Evolutionary conservation across 2,329 filamentous ascomycete genomes (phyloP).

Genomic region (Calonectria crousiana): DNA sequence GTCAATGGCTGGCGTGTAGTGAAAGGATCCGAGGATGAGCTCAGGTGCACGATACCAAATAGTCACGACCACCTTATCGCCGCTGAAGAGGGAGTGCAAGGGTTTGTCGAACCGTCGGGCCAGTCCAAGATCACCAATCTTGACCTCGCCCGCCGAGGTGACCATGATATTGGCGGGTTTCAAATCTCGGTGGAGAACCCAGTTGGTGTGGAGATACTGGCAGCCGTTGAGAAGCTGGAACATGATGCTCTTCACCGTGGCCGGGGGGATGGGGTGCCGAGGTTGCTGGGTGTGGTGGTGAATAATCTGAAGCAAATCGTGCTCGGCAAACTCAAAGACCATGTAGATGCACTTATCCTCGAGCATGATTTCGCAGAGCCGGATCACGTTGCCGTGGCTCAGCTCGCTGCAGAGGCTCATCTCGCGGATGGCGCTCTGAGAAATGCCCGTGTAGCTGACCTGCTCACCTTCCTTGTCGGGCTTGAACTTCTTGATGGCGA

Average conservation of each 20-base stretch:
- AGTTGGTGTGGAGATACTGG: constrained; percentile 94
- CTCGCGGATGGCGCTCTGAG: constrained; percentile 95
- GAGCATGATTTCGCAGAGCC: constrained; percentile 92
- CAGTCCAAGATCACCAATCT: constrained; percentile 93
- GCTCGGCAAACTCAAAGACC: constrained; percentile 99
- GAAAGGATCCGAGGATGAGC: constrained; percentile 89
- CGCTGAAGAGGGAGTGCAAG: constrained; percentile 88
- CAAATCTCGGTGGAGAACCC: constrained; percentile 96
- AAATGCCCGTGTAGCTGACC: constrained; percentile 95
- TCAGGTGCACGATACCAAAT: constrained; percentile 99
- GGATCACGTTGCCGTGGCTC: constrained; percentile 88
- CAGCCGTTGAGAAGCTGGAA: constrained; percentile 96
- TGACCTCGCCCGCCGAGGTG: constrained; percentile 88
- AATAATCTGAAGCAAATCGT: constrained; percentile 97
- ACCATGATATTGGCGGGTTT: constrained; percentile 99
- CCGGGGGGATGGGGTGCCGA: constrained; percentile 87
- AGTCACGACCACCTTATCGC: constrained; percentile 98
- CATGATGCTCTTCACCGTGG: constrained; percentile 92
- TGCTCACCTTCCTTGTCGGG: constrained; percentile 98
- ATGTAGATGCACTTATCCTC: constrained; percentile 99
- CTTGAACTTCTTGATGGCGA: constrained; percentile 99
- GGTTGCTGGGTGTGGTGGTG: constrained; percentile 95
- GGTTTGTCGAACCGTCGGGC: constrained; percentile 96
- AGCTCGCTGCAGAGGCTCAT: constrained; percentile 98
- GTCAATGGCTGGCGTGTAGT: constrained; percentile 97